Conservation (phyloP, 1,284 basidiomycete genomes). For the Tilletia indica region DNA sequence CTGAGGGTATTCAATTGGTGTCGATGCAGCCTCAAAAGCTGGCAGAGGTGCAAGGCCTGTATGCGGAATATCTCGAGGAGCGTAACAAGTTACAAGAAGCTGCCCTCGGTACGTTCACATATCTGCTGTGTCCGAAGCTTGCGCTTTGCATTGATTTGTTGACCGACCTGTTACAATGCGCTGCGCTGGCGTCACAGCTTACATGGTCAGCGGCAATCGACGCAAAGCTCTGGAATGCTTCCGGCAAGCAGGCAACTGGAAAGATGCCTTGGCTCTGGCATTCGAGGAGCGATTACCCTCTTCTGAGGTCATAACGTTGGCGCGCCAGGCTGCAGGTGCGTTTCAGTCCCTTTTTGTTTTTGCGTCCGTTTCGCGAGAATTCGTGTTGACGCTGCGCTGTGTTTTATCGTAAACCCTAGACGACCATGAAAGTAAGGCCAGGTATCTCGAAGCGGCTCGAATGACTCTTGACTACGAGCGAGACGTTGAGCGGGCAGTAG, state of each 20-base stretch:
- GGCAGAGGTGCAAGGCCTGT: background rate
- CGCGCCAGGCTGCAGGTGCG: slow-evolving; percentile 3
- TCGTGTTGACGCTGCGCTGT: background rate
- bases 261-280: slow-evolving; percentile 39
- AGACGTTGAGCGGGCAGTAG: slow-evolving; percentile 76
- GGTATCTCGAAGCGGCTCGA: slow-evolving; percentile 74
- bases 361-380: too few species aligned
- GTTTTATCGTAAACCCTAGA: background rate
- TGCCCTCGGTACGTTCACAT: slow-evolving; percentile 66
- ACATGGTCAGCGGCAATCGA: slow-evolving; percentile 33
- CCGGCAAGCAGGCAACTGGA: slow-evolving; percentile 40
- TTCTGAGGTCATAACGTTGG: slow-evolving; percentile 27
- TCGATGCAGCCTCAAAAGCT: slow-evolving; percentile 23
- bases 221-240: slow-evolving; percentile 44
- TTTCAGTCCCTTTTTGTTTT: background rate
- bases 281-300: slow-evolving; percentile 42
- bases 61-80: slow-evolving; percentile 5
- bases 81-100: slow-evolving; percentile 78
- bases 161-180: background rate
- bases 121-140: background rate
- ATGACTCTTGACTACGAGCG: slow-evolving; percentile 81
- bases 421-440: background rate
- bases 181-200: slow-evolving; percentile 25
- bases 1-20: slow-evolving; percentile 38
- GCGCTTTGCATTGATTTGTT: background rate